phyloP scores from a whole-genome alignment of 495 filamentous ascomycete species.

The Penicillium samsonianum region DNA sequence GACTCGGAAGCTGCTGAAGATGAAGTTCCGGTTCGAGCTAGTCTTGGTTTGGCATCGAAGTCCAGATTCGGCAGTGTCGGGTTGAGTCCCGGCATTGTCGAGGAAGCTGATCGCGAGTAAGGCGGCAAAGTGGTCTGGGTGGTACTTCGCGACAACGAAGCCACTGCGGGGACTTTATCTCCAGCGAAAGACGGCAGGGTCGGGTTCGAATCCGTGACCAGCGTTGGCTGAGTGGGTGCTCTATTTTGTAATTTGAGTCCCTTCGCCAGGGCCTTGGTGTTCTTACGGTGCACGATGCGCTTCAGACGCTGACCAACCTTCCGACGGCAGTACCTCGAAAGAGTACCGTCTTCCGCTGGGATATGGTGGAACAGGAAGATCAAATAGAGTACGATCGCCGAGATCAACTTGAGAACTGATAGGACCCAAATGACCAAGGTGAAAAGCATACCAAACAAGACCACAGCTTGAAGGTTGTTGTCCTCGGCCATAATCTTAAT shows the following conservation, averaged over 20 bases:
- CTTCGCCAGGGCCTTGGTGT: slow-evolving; percentile 81
- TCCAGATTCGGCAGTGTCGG: slow-evolving; percentile 30
- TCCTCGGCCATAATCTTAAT: slow-evolving; percentile 66
- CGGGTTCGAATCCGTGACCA: slow-evolving; percentile 58
- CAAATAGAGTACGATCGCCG: slow-evolving; percentile 75
- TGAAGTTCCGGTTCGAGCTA: slow-evolving; percentile 27
- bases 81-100: slow-evolving; percentile 10
- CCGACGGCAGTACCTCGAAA: slow-evolving; percentile 81
- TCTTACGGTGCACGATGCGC: slow-evolving; percentile 76
- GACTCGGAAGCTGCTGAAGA: slow-evolving; percentile 31
- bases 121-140: slow-evolving; percentile 66
- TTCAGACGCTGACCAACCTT: slow-evolving; percentile 83
- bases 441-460: slow-evolving; percentile 87
- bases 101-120: slow-evolving; percentile 25
- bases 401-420: slow-evolving; percentile 68
- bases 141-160: slow-evolving; percentile 62
- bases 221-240: slow-evolving; percentile 53
- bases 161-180: slow-evolving; percentile 60
- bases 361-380: slow-evolving; percentile 91
- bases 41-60: slow-evolving; percentile 25
- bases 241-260: slow-evolving; percentile 63
- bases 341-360: slow-evolving; percentile 70
- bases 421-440: slow-evolving; percentile 89
- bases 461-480: slow-evolving; percentile 74
- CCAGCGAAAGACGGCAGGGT: slow-evolving; percentile 64